Conservation (phyloP, 352 stramenopile species). For the Blastocystis sp. region DNA sequence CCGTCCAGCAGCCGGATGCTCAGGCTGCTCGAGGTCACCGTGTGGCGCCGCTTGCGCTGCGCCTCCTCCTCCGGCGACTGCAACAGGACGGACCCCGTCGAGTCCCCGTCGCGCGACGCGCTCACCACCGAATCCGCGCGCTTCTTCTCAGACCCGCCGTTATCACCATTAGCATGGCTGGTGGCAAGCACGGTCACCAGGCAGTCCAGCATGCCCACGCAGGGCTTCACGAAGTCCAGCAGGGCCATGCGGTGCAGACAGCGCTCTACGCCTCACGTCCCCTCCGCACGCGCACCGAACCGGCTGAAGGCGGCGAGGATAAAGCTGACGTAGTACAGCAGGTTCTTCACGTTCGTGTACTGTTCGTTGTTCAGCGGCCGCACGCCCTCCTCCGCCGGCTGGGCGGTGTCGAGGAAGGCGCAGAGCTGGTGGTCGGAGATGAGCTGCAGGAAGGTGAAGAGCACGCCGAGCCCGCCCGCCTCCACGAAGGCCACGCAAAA, state of each 20-base stretch:
- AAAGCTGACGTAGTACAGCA: conserved; percentile 28
- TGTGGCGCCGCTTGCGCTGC: background rate
- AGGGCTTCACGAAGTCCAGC: conserved; percentile 2
- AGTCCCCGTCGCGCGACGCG: background rate
- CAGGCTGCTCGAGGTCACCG: background rate
- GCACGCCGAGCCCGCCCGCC: background rate
- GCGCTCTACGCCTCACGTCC: background rate
- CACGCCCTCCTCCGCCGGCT: background rate
- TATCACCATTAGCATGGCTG: background rate
- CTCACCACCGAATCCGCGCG: background rate
- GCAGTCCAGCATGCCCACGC: background rate
- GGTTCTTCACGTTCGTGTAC: conserved; percentile 2
- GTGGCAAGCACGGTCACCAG: background rate
- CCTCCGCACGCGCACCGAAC: background rate
- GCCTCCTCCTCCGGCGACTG: background rate
- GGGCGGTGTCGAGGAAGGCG: background rate
- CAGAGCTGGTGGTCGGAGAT: background rate
- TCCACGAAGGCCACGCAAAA: conserved; percentile 3
- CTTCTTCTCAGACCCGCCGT: background rate
- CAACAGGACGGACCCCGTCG: background rate
- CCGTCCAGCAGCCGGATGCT: background rate
- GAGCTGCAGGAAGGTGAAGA: background rate
- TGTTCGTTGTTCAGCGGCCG: background rate
- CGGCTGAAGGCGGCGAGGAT: background rate
- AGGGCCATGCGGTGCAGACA: background rate